Conservation (phyloP, 352 stramenopile genomes). For the Aphanomyces astaci region DNA sequence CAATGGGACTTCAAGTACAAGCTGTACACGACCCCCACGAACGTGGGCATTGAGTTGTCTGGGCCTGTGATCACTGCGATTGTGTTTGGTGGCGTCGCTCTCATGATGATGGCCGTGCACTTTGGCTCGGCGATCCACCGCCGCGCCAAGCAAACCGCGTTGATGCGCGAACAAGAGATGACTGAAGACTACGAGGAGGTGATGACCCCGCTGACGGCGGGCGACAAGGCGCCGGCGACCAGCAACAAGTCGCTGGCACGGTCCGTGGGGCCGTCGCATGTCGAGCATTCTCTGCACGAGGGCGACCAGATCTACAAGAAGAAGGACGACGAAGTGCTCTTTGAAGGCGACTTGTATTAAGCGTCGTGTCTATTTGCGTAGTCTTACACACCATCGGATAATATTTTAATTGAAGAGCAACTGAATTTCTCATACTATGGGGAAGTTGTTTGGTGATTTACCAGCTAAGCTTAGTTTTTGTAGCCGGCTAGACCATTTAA, state of each 20-base stretch:
- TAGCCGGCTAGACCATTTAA: too few relatives aligned
- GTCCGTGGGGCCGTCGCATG: slow-evolving; percentile 47
- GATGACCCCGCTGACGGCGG: slow-evolving; percentile 80
- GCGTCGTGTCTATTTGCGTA: not conserved
- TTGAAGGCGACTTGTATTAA: slow-evolving; percentile 82
- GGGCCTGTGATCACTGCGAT: slow-evolving; percentile 67
- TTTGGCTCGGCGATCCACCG: slow-evolving; percentile 77
- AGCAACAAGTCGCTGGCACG: slow-evolving; percentile 38
- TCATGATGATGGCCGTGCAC: slow-evolving; percentile 76
- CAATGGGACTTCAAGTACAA: slow-evolving; percentile 70
- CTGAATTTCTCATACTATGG: not conserved
- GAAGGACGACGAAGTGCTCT: slow-evolving; percentile 72
- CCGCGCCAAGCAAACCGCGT: slow-evolving; percentile 65
- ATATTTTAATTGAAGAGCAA: slow-evolving; percentile 11
- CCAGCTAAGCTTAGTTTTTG: too few relatives aligned
- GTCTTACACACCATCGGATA: slow-evolving; percentile 1
- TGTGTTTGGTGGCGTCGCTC: slow-evolving; percentile 71
- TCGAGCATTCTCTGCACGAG: slow-evolving; percentile 81
- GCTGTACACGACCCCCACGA: slow-evolving; percentile 48
- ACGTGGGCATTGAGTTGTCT: slow-evolving; percentile 47
- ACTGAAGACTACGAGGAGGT: slow-evolving; percentile 87
- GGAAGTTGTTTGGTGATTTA: too few relatives aligned
- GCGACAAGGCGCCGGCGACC: slow-evolving; percentile 47
- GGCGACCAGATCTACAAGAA: slow-evolving; percentile 85
- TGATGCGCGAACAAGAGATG: slow-evolving; percentile 83